Conservation (phyloP, 1,284 basidiomycete species). For the Sporisorium exsertum region DNA sequence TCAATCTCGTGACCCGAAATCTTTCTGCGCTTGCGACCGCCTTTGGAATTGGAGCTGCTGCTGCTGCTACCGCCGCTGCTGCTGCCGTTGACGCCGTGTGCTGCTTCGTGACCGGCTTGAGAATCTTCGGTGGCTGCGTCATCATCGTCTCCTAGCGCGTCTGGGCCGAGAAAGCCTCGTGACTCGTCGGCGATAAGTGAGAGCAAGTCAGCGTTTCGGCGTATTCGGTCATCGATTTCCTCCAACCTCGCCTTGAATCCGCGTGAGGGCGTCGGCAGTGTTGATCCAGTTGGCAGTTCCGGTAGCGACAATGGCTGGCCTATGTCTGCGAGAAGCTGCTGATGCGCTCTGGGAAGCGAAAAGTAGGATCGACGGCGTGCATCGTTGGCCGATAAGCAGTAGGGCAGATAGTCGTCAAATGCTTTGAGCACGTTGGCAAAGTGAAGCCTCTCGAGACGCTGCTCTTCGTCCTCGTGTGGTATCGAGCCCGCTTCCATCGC, state of each 20-base stretch:
- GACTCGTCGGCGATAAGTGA: conserved; percentile 59
- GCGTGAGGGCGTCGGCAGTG: background rate
- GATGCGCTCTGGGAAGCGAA: conserved; percentile 59
- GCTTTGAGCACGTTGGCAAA: conserved; percentile 62
- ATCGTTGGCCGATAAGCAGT: conserved; percentile 62
- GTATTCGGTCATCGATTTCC: conserved; percentile 68
- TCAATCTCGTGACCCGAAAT: conserved; percentile 62
- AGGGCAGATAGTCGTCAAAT: conserved; percentile 65
- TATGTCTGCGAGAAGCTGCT: conserved; percentile 51
- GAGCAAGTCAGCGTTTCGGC: conserved; percentile 65
- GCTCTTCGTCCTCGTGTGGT: conserved; percentile 28
- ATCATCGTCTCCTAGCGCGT: conserved; percentile 9
- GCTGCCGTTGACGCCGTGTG: conserved; percentile 11
- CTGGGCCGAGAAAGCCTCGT: conserved; percentile 57
- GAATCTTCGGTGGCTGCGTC: conserved; percentile 4
- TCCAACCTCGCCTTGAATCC: conserved; percentile 57
- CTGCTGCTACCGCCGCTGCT: conserved; percentile 20
- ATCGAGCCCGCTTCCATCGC: conserved; percentile 1
- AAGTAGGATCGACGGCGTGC: conserved; percentile 55
- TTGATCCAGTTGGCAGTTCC: conserved; percentile 14
- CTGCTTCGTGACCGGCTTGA: conserved; percentile 5
- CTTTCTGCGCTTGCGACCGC: conserved; percentile 27
- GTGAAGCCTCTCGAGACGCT: conserved; percentile 57
- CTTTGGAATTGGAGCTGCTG: conserved; percentile 4
- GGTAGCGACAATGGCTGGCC: conserved; percentile 47